phyloP scores from a whole-genome alignment of 345 rosid genomes.

The Hypericum androsaemum region DNA sequence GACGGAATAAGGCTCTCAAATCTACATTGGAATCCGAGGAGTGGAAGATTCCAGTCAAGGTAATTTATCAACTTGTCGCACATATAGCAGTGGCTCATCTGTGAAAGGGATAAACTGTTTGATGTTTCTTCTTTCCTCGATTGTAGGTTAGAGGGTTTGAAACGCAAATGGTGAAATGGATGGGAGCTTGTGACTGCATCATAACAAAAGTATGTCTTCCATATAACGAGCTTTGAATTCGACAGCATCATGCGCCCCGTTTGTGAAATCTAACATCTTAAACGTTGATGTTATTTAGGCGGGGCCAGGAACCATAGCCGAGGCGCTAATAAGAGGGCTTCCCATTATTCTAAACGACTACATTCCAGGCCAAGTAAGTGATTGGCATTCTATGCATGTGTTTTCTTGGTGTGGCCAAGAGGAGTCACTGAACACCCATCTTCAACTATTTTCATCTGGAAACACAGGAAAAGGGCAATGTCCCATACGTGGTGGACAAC shows the following conservation, averaged over 20 bases:
- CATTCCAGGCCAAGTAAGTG: slow-evolving; percentile 89
- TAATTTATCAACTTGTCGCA: slow-evolving; percentile 15
- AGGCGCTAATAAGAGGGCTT: slow-evolving; percentile 80
- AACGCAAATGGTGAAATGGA: slow-evolving; percentile 96
- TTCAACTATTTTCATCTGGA: neutral
- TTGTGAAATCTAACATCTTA: neutral
- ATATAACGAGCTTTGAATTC: neutral
- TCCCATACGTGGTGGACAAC: slow-evolving; percentile 88
- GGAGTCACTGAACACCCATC: neutral
- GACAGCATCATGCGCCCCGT: neutral
- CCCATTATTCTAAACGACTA: slow-evolving; percentile 92
- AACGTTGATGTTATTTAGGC: slow-evolving; percentile 39
- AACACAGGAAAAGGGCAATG: slow-evolving; percentile 87
- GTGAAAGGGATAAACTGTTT: neutral
- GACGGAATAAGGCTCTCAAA: slow-evolving; percentile 66
- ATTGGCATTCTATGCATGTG: neutral
- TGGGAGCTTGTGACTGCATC: slow-evolving; percentile 97
- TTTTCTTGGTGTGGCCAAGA: neutral
- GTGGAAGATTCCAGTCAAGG: slow-evolving; percentile 90
- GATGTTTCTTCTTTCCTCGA: neutral
- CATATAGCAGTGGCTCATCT: neutral
- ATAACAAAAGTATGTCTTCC: slow-evolving; percentile 49
- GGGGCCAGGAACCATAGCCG: slow-evolving; percentile 96
- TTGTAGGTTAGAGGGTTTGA: slow-evolving; percentile 77
- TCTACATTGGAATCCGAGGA: slow-evolving; percentile 50